Base-by-base conservation (phyloP, 2,329 filamentous ascomycete genomes). In the Calonectria fujianensis region DNA sequence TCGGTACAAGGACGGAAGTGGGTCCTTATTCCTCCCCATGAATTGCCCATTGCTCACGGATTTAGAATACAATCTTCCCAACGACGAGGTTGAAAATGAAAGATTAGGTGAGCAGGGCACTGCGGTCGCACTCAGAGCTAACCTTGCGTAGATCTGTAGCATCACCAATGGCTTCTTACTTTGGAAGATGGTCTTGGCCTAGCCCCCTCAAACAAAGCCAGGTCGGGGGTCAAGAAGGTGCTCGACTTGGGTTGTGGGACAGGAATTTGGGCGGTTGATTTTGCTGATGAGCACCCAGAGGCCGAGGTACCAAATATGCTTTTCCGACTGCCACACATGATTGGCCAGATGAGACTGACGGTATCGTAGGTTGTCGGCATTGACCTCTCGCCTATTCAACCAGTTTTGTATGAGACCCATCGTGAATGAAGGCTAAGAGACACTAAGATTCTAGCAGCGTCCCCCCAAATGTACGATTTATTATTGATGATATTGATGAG, bases 401-500 rank as follows among this genome's bases (percentile, higher is more conserved):
- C 57, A 13, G 29, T 16, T 10, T 63, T 65, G 69, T 70, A 64
- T 32, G 69, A 3, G 37, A 10, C 3, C 13, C 1, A 27, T n/a
- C 31, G 4, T 13, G 5, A 6, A 24, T n/a, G 24, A 32, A 14
- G 7, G 14, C 2, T 1, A 9, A 2, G 29, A 54, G 31, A 52
- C 7, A 7, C 35, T 24, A 18, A 59, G 14, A 20, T 18, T 2
- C 8, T 11, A 7, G 18, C 16, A 74, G 72, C 7, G 72, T 74
- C 7, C 63, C 72, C 3, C 64, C 63, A 31, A 74, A 74, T n/a
- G 61, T 74, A 11, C 50, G 48, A 0, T 74, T 74, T 20, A 41
- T 63, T 45, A 54, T 74, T 31, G 72, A 74, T 18, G 72, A 74
- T 16, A 61, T 74, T 24, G 72, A 74, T 1, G 72, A 74, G 24